Percentiles rank a stretch among this genome's conserved stretches.
These are phyloP conservation scores for Monosporascus cannonballus DNA, from an alignment of 2,329 filamentous ascomycete species.

Conservation along the genomic window DNA sequence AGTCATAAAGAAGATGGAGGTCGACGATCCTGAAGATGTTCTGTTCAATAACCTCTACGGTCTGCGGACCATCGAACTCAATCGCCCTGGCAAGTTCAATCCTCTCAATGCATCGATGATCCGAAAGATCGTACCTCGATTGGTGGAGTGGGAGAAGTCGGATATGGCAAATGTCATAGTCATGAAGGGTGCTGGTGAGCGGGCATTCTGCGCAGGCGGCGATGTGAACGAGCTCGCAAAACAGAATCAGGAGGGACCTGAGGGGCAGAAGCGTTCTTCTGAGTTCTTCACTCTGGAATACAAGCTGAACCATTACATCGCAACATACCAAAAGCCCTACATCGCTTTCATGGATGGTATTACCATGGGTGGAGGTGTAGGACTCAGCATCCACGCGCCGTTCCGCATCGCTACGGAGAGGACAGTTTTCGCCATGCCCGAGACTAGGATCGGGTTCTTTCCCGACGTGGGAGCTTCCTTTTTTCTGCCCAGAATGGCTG, in stretches of 20 bases:
- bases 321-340: conserved; percentile 88
- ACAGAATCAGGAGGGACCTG: conserved; percentile 60
- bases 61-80: conserved; percentile 86
- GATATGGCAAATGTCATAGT: conserved; percentile 89
- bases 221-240: conserved; percentile 77
- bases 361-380: conserved; percentile 97
- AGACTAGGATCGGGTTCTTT: conserved; percentile 98
- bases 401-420: conserved; percentile 95
- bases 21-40: conserved; percentile 82
- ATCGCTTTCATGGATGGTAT: conserved; percentile 95
- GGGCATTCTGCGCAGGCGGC: conserved; percentile 87
- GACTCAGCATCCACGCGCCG: conserved; percentile 87
- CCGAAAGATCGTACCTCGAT: conserved; percentile 81
- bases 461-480: conserved; percentile 96
- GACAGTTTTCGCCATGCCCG: conserved; percentile 96
- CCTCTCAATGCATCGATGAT: conserved; percentile 92
- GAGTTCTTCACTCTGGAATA: conserved; percentile 96
- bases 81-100: conserved; percentile 87
- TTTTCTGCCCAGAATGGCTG: conserved; percentile 87
- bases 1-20: conserved; percentile 49
- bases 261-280: conserved; percentile 68
- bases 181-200: conserved; percentile 81
- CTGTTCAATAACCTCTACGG: conserved; percentile 86
- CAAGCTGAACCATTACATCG: conserved; percentile 89
- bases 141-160: conserved; percentile 93